These are phyloP conservation scores for Claviceps quebecensis DNA, from an alignment of 2,329 filamentous ascomycete genomes.

Conservation along the genomic window DNA sequence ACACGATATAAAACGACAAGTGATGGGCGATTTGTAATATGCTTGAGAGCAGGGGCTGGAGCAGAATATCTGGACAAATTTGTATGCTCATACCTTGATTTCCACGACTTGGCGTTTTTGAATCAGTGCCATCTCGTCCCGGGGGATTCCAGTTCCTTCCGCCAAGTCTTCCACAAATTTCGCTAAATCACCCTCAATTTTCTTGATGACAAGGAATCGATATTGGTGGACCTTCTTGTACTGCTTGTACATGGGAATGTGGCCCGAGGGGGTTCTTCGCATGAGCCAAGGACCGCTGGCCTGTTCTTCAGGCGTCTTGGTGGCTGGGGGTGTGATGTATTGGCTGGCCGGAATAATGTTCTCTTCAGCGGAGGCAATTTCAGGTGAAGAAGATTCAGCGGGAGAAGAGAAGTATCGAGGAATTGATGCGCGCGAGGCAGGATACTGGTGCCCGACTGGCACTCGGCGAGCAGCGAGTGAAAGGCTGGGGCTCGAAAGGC, in stretches of 20 bases:
- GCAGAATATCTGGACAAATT: background rate
- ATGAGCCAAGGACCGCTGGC: conserved; percentile 48
- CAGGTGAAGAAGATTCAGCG: conserved; percentile 8
- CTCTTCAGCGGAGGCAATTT: conserved; percentile 1
- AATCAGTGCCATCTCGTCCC: conserved; percentile 39
- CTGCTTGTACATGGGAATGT: conserved; percentile 65
- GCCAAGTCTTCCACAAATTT: conserved; percentile 51
- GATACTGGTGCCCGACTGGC: conserved; percentile 7
- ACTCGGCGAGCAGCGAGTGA: conserved; percentile 6
- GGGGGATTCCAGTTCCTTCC: conserved; percentile 39
- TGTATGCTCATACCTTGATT: conserved; percentile 45
- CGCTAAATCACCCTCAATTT: conserved; percentile 58
- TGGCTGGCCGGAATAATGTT: conserved; percentile 8
- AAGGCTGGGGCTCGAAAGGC: conserved; percentile 7
- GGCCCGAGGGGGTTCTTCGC: conserved; percentile 52
- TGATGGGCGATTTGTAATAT: too few relatives aligned
- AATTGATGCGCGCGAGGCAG: conserved; percentile 10
- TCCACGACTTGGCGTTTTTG: conserved; percentile 60
- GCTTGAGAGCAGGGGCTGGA: too few relatives aligned
- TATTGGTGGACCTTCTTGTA: conserved; percentile 55
- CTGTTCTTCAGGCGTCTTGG: conserved; percentile 18
- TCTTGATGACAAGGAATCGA: conserved; percentile 57
- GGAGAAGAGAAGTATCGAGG: conserved; percentile 3
- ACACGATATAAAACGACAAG: too few relatives aligned
- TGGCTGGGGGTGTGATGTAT: conserved; percentile 15